A percentile compares a stretch with the other conserved stretches of the same genome.
phyloP scores from a whole-genome alignment of 2,329 filamentous ascomycete species.

The Talaromyces pinophilus region DNA sequence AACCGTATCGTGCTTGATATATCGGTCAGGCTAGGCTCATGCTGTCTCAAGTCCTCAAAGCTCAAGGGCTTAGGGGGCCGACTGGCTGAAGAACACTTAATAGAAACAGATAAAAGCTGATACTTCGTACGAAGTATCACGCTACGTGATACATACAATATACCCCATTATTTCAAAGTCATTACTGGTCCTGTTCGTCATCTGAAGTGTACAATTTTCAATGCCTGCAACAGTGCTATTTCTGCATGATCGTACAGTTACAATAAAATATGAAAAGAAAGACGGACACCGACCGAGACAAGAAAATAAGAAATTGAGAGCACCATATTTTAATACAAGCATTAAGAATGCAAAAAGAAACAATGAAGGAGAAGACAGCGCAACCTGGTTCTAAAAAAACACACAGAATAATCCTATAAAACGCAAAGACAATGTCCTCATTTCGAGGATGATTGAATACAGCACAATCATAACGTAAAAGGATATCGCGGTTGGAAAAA shows the following conservation, averaged over 20 bases:
- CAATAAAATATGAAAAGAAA: constrained; percentile 16
- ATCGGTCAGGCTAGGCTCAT: neutral
- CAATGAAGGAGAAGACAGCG: constrained; percentile 23
- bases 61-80: neutral
- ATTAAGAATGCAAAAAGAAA: constrained; percentile 15
- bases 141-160: constrained; percentile 5
- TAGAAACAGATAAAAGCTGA: neutral
- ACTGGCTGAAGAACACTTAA: neutral
- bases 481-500: constrained; percentile 14
- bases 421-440: constrained; percentile 19
- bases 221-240: constrained; percentile 3
- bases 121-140: neutral
- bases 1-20: neutral
- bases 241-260: constrained; percentile 26
- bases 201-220: constrained; percentile 3
- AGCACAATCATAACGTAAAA: constrained; percentile 18
- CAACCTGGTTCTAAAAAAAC: constrained; percentile 15
- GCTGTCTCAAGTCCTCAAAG: neutral
- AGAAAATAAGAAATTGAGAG: constrained; percentile 16
- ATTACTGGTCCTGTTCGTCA: neutral
- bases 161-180: constrained; percentile 2
- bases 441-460: constrained; percentile 13
- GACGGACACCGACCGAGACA: constrained; percentile 24
- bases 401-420: constrained; percentile 23
- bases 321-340: constrained; percentile 22